These are phyloP conservation scores for Curvularia lunata DNA, from an alignment of 2,329 filamentous ascomycete species.

Conservation along the genomic window DNA sequence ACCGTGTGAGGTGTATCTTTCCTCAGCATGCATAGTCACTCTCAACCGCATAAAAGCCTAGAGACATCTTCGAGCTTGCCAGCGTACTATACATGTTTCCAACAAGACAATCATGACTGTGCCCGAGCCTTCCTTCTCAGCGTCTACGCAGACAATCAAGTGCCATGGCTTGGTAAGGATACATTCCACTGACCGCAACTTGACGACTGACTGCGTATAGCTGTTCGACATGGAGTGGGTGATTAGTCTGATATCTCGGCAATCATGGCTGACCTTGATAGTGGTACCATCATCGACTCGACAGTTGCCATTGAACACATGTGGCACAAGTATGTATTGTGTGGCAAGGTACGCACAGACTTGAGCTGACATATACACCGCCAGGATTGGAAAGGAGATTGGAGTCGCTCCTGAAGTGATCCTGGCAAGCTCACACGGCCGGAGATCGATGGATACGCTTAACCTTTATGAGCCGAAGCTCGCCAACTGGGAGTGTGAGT, in stretches of 20 bases:
- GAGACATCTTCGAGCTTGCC: not conserved
- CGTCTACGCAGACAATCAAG: constrained; percentile 48
- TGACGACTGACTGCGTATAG: constrained; percentile 25
- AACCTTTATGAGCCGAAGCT: constrained; percentile 79
- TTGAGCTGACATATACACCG: constrained; percentile 15
- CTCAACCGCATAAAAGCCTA: not conserved
- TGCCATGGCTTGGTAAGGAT: constrained; percentile 53
- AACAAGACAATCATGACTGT: constrained; percentile 37
- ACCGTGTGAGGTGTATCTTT: constrained; percentile 5
- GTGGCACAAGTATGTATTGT: constrained; percentile 68
- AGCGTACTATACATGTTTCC: not conserved
- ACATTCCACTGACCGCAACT: not conserved
- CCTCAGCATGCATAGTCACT: constrained; percentile 1
- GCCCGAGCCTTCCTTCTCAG: constrained; percentile 49
- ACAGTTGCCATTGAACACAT: constrained; percentile 78
- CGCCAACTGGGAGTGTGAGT: constrained; percentile 91
- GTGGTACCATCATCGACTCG: constrained; percentile 83
- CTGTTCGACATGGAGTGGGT: constrained; percentile 48
- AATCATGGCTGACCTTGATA: constrained; percentile 18
- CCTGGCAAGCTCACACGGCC: constrained; percentile 87
- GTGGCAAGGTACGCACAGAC: not conserved
- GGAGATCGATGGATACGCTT: constrained; percentile 85
- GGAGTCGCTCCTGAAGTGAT: constrained; percentile 85
- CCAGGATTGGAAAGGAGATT: constrained; percentile 79
- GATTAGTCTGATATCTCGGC: not conserved